Evolutionary conservation across 371 early-diverging fungal genomes (phyloP).

Genomic region (Mortierella sp.): DNA sequence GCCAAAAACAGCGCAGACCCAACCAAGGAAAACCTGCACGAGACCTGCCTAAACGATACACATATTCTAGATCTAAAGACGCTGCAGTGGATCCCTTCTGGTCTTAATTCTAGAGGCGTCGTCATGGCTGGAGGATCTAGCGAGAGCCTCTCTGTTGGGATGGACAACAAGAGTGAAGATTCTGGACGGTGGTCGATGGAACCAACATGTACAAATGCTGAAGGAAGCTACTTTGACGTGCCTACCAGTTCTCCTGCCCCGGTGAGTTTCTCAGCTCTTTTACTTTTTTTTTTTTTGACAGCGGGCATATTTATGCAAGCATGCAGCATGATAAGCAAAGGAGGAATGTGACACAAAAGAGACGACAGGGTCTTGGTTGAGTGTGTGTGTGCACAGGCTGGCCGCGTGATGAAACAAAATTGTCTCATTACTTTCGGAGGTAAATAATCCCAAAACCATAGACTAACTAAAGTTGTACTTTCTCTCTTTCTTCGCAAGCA

Average conservation of each 20-base stretch:
- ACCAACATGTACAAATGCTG: neutral
- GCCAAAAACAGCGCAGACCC: neutral
- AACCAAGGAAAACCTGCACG: neutral
- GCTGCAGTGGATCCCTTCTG: constrained; percentile 62
- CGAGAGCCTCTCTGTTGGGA: neutral
- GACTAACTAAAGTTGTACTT: neutral
- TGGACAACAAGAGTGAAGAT: constrained; percentile 1
- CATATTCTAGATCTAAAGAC: constrained; percentile 72
- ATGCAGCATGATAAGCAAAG: constrained; percentile 9
- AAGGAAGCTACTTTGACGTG: neutral
- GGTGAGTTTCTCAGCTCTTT: constrained; percentile 2
- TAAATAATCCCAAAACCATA: neutral
- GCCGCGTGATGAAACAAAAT: neutral
- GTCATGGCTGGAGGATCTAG: neutral
- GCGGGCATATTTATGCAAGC: neutral
- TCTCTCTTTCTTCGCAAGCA: neutral
- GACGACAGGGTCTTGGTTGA: neutral
- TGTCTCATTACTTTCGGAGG: neutral
- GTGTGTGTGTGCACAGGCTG: neutral
- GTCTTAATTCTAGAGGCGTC: neutral
- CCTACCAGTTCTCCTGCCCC: neutral
- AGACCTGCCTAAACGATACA: constrained; percentile 58
- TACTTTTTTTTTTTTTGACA: neutral
- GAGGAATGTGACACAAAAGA: constrained; percentile 17
- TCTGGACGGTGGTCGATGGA: constrained; percentile 18